Percentiles rank a stretch among this genome's conserved stretches.
phyloP scores from a whole-genome alignment of 768 basidiomycete genomes.

The Phanerodontia chrysosporium region DNA sequence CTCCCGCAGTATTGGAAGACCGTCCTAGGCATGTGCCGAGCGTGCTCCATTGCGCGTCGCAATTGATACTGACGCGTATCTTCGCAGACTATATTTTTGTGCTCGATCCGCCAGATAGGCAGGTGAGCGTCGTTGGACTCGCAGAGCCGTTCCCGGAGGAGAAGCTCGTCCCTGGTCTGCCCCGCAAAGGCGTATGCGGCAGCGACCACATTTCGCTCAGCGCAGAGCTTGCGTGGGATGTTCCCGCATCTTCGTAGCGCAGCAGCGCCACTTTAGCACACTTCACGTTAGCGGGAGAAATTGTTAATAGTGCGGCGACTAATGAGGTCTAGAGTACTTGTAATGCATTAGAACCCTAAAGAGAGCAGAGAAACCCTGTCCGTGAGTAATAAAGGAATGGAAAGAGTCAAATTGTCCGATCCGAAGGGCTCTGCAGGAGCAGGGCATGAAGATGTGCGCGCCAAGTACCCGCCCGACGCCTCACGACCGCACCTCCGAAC shows the following conservation, averaged over 20 bases:
- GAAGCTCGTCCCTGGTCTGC: constrained; percentile 69
- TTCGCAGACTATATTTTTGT: constrained; percentile 86
- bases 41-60: not conserved
- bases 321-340: constrained; percentile 6
- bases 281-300: no score
- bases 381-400: not conserved
- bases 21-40: constrained; percentile 55
- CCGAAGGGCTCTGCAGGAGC: not conserved
- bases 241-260: not conserved
- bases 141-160: constrained; percentile 56
- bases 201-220: constrained; percentile 86
- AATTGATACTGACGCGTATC: not conserved
- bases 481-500: constrained; percentile 32
- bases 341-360: not conserved
- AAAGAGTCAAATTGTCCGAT: not conserved
- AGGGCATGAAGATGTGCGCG: not conserved
- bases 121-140: constrained; percentile 44
- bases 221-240: constrained; percentile 46
- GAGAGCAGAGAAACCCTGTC: not conserved
- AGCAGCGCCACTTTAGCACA: no score
- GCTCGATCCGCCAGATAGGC: constrained; percentile 37
- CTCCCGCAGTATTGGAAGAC: constrained; percentile 68
- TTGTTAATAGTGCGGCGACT: not conserved
- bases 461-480: not conserved
- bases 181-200: constrained; percentile 72